Base-by-base conservation (phyloP, 1,284 basidiomycete genomes). In the Singerocomus rubriflavus region DNA sequence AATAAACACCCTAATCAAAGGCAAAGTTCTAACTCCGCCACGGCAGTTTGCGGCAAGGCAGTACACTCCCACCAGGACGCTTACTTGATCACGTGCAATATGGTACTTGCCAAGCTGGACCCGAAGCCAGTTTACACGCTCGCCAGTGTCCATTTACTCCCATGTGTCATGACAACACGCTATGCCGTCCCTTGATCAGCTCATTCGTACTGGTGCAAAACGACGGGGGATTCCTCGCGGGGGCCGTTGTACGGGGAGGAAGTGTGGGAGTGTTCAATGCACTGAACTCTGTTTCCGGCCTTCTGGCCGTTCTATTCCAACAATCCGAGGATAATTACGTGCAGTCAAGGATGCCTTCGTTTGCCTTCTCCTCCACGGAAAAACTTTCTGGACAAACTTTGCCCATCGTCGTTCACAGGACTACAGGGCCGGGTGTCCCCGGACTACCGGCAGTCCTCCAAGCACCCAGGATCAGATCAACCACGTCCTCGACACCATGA, bases 401-500 rank as follows among this genome's bases (percentile, higher is more conserved):
- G 30, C 5, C 47, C 40, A 30, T 49, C 59, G 61, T 71, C 64
- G 32, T 64, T 79, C 13, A 86, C 81, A 21, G 80, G 70, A 34
- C 75, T 75, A 60, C 63, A 2, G 63, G 40, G 35, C 61, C 60
- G 17, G 73, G 64, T 48, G 67, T 75, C 5, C 87, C 87, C 2
- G 88, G 87, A 57, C 81, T 82, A 14, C 88, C 87, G 9, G 87
- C 85, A 8, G 81, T 78, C 63, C 81, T 81, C 90, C 95, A 96
- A 8, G 93, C 93, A 10, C 85, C 86, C 29, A 97, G 71, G 54
- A 98, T 84, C 33, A 98, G 78, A 42, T 87, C 84, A 6, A 88
- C 81, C 4, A 98, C 82, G 52, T 92, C 91, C 41, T 91, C 81
- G 2, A 98, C 84, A 0, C 93, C 93, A 52, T 82, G 82, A 29